A percentile compares a stretch with the other conserved stretches of the same genome.
Conservation (phyloP, 1,284 basidiomycete genomes). For the Ustilago nuda region DNA sequence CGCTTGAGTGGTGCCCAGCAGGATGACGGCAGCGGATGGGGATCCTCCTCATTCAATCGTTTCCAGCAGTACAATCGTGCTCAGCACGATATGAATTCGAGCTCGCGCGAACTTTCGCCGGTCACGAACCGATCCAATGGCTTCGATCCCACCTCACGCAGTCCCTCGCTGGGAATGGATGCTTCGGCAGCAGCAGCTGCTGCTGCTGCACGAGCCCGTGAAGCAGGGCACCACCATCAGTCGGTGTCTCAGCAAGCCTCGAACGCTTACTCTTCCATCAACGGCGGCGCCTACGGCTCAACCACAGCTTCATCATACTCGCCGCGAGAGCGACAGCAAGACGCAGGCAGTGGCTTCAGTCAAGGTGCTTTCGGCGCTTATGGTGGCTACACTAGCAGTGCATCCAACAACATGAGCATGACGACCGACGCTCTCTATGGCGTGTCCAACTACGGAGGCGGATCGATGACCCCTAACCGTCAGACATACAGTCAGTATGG, state of each 20-base stretch:
- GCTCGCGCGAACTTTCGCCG: constrained; percentile 35
- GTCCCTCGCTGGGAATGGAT: constrained; percentile 40
- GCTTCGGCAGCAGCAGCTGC: constrained; percentile 22
- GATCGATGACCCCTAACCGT: constrained; percentile 43
- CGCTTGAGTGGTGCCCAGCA: constrained; percentile 15
- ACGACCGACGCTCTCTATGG: constrained; percentile 39
- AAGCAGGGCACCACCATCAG: constrained; percentile 29
- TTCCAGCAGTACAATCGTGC: constrained; percentile 37
- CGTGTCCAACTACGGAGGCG: constrained; percentile 34
- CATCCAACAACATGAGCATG: constrained; percentile 25
- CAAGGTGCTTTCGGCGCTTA: constrained; percentile 40
- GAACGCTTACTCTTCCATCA: constrained; percentile 30
- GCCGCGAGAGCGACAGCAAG: constrained; percentile 46
- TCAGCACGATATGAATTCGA: constrained; percentile 27
- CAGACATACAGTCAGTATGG: constrained; percentile 26
- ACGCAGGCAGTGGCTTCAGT: constrained; percentile 19
- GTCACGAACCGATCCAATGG: constrained; percentile 33
- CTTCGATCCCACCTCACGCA: constrained; percentile 48
- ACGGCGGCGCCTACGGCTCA: constrained; percentile 29
- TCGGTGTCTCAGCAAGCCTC: constrained; percentile 33
- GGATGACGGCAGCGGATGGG: constrained; percentile 17
- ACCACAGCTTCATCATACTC: constrained; percentile 29
- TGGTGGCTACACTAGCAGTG: constrained; percentile 33
- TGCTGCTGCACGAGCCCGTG: constrained; percentile 30
- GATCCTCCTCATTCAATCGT: constrained; percentile 30